Base-by-base conservation (phyloP, 2,329 filamentous ascomycete genomes). In the Sphaerulina musiva region DNA sequence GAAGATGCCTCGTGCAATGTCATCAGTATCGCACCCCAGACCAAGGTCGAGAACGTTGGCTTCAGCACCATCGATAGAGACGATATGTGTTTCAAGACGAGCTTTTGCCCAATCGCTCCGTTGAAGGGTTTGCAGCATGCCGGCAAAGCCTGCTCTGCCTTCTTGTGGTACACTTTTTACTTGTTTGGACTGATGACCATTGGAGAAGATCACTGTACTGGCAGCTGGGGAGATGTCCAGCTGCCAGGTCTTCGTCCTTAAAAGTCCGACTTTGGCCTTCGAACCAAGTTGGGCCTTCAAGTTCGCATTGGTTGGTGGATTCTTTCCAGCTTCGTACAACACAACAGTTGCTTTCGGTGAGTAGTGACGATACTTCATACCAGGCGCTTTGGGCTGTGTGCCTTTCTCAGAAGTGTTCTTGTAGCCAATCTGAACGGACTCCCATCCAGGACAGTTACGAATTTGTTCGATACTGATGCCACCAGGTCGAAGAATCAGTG, bases 361-460 rank as follows among this genome's bases (percentile, higher is more conserved):
- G 67, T 98, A 98, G 69, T 98, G 93, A 68, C 93, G 89, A 70
- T 98, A 98, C 73, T 98, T 98, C 93, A 98, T 98, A 1, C 93
- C 93, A 0, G 93, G 93, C 0, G 93, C 93, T 53, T 89, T 79
- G 0, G 93, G 93, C 8, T 71, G 74, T 48, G 80, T 81, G 4
- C 81, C 85, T 41, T 57, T 77, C 64, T 89, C 82, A 12, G 82
- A 82, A 54, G 80, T 79, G 64, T 95, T 89, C 66, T 85, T 83
- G 70, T 96, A 97, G 9, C 81, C 92, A 55, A 86, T 82, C 57
- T 79, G 77, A 1, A 89, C 87, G 39, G 80, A 74, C 68, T 90
- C 85, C 92, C 93, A 98, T 0, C 92, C 92, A 0, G 79, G 75
- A 66, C 86, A 89, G 40, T 74, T 68, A 42, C 86, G 78, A 53